phyloP scores from a whole-genome alignment of 2,329 filamentous ascomycete species.

The Pseudogymnoascus sp. region DNA sequence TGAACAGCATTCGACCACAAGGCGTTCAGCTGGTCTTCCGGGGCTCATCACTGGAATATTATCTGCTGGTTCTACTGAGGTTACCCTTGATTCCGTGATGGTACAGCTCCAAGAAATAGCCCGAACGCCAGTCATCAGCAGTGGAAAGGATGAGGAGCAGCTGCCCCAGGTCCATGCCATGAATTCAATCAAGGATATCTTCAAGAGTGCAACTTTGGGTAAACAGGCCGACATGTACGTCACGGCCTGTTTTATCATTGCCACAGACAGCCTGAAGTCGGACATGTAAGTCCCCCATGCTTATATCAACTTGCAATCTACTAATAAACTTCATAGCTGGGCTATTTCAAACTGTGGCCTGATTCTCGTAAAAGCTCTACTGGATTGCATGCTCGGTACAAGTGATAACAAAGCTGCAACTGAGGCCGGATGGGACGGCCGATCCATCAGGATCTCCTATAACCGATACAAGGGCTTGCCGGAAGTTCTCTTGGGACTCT shows the following conservation, averaged over 20 bases:
- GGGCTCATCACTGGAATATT: slow-evolving; percentile 77
- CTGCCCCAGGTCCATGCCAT: slow-evolving; percentile 89
- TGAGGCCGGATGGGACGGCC: slow-evolving; percentile 55
- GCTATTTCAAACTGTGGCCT: slow-evolving; percentile 89
- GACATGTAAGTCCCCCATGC: slow-evolving; percentile 50
- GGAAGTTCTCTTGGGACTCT: slow-evolving; percentile 51
- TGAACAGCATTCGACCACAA: slow-evolving; percentile 70
- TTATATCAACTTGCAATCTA: not conserved
- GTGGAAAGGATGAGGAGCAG: slow-evolving; percentile 53
- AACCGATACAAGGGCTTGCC: slow-evolving; percentile 59
- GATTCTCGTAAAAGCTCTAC: slow-evolving; percentile 77
- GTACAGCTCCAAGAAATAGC: slow-evolving; percentile 52
- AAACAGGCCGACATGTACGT: slow-evolving; percentile 66
- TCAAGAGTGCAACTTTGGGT: slow-evolving; percentile 71
- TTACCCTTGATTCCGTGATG: slow-evolving; percentile 59
- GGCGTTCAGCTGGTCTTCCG: slow-evolving; percentile 86
- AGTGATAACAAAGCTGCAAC: slow-evolving; percentile 58
- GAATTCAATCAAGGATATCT: slow-evolving; percentile 88
- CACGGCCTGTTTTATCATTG: slow-evolving; percentile 66
- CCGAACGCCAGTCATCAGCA: slow-evolving; percentile 40
- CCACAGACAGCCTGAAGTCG: slow-evolving; percentile 68
- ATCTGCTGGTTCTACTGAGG: slow-evolving; percentile 49
- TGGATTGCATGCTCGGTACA: slow-evolving; percentile 69
- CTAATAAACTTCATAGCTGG: slow-evolving; percentile 48
- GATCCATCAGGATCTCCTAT: slow-evolving; percentile 58